phyloP scores from a whole-genome alignment of 164 flowering plant genomes.

The Vitis rotundifolia region DNA sequence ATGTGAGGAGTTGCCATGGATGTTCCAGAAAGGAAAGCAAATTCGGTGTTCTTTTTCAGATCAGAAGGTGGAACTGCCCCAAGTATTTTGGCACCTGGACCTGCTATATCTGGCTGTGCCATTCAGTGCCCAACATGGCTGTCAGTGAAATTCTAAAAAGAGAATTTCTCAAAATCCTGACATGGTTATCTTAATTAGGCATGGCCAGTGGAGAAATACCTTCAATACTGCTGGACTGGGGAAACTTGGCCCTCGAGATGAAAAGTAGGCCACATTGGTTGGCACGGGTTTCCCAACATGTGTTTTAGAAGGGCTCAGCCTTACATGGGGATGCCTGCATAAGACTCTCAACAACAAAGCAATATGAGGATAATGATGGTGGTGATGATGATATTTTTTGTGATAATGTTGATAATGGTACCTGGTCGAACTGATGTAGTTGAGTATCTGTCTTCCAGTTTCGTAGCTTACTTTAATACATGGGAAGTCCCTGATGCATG shows the following conservation, averaged over 20 bases:
- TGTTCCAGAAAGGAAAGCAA: conserved; percentile 20
- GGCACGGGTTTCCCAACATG: conserved; percentile 14
- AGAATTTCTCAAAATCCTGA: no score
- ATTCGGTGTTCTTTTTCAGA: not conserved
- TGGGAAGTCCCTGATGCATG: not conserved
- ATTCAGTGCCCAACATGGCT: no score
- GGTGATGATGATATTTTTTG: no score
- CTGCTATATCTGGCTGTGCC: conserved; percentile 28
- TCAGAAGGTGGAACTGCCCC: conserved; percentile 7
- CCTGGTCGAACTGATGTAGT: conserved; percentile 22
- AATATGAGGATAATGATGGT: no score
- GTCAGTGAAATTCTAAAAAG: no score
- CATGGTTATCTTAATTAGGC: no score
- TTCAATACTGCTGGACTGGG: conserved; percentile 20
- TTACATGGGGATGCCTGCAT: conserved; percentile 3
- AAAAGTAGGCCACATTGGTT: conserved; percentile 21
- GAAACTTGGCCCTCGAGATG: conserved; percentile 30
- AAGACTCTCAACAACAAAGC: not conserved
- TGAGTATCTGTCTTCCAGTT: conserved; percentile 12
- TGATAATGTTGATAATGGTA: not conserved
- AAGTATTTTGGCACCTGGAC: conserved; percentile 27
- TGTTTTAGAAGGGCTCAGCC: conserved; percentile 3
- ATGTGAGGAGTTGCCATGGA: conserved; percentile 40
- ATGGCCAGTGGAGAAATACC: not conserved
- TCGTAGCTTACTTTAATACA: conserved; percentile 22